Conservation (phyloP, 1,284 basidiomycete species). For the Erythrobasidium hasegawianum region DNA sequence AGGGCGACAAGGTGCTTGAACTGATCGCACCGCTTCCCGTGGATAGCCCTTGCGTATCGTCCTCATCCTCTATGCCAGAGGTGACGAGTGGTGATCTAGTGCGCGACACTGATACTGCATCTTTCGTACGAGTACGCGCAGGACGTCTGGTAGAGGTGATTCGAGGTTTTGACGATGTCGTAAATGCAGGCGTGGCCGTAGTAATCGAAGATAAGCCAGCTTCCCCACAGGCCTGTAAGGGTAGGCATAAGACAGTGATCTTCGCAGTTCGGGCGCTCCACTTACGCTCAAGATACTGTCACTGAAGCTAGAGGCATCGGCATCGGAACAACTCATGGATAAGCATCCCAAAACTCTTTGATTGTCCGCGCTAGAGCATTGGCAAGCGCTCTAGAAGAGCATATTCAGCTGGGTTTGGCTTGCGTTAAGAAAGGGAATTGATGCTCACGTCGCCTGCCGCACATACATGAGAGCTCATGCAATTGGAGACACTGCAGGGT, state of each 20-base stretch:
- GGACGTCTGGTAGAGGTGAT: no score
- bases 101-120: no score
- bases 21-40: no score
- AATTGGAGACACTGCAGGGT: neutral
- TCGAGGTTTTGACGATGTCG: neutral
- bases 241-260: no score
- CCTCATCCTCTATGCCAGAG: no score
- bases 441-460: neutral
- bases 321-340: neutral
- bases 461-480: constrained; percentile 3
- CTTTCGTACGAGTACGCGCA: no score
- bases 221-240: neutral
- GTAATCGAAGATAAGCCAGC: neutral
- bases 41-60: neutral
- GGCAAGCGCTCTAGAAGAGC: neutral
- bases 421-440: neutral
- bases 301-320: neutral
- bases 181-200: neutral
- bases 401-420: neutral
- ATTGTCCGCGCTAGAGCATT: neutral
- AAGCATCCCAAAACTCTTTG: neutral
- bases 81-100: no score
- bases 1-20: no score
- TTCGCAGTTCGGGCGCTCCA: no score
- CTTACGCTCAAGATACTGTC: neutral